Evolutionary conservation across 2,329 filamentous ascomycete species (phyloP).

Genomic region (Epichloe baconii): DNA sequence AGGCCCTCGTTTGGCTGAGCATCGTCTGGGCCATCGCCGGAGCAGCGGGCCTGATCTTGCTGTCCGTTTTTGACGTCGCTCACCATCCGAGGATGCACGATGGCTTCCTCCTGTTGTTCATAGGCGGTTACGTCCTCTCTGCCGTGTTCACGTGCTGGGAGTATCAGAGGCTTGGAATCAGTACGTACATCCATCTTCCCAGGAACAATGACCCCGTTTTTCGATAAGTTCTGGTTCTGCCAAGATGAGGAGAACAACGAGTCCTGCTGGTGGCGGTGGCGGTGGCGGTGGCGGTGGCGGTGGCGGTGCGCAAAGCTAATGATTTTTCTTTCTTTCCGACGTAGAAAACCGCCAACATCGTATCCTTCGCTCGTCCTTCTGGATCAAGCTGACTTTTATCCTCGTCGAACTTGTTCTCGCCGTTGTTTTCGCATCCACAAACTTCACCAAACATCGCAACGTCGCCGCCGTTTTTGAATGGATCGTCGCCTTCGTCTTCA

Average conservation of each 20-base stretch:
- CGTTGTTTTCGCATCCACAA: conserved; percentile 55
- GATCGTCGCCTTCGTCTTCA: conserved; percentile 71
- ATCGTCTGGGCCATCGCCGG: conserved; percentile 62
- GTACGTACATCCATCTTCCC: conserved; percentile 23
- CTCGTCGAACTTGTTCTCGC: conserved; percentile 63
- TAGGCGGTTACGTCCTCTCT: conserved; percentile 71
- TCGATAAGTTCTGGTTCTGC: no score
- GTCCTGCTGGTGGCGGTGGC: no score
- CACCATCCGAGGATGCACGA: conserved; percentile 55
- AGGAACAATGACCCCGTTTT: no score
- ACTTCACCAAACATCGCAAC: conserved; percentile 39
- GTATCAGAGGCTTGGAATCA: conserved; percentile 72
- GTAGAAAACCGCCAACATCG: conserved; percentile 59
- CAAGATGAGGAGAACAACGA: no score
- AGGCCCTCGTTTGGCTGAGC: conserved; percentile 44
- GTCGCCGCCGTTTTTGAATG: conserved; percentile 67
- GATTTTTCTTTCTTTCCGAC: not conserved
- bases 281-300: no score
- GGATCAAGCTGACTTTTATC: conserved; percentile 77
- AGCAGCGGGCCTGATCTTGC: conserved; percentile 64
- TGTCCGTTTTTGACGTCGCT: conserved; percentile 78
- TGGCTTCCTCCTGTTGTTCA: conserved; percentile 69
- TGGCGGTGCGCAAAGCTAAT: not conserved
- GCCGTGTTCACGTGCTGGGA: conserved; percentile 85
- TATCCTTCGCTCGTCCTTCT: conserved; percentile 68